phyloP scores from a whole-genome alignment of 306 rosid species.

The Rosa multiflora region DNA sequence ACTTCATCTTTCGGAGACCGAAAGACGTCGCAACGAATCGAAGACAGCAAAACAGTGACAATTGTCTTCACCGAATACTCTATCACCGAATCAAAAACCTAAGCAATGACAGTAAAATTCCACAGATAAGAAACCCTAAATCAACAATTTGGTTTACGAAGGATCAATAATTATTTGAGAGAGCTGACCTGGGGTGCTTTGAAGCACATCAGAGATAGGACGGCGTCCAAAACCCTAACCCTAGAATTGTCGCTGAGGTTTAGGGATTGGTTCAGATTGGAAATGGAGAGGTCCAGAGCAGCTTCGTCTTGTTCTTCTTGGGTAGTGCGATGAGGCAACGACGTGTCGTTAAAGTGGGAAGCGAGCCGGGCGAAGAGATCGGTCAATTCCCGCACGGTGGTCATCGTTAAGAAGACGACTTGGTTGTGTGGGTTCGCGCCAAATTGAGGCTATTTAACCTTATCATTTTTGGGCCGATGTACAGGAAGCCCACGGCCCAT shows the following conservation, averaged over 20 bases:
- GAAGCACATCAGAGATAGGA: conserved; percentile 45
- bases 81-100: conserved; percentile 39
- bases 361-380: conserved; percentile 39
- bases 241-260: conserved; percentile 30
- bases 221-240: conserved; percentile 42
- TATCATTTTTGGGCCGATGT: background rate
- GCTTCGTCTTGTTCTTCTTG: conserved; percentile 12
- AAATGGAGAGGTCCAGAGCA: conserved; percentile 27
- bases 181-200: conserved; percentile 35
- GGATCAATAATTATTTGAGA: background rate
- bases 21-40: conserved; percentile 29
- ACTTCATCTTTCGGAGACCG: conserved; percentile 22
- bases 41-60: conserved; percentile 25
- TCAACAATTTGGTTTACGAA: background rate
- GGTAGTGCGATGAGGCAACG: conserved; percentile 3
- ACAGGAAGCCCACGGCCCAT: background rate
- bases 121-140: background rate
- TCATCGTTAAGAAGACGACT: conserved; percentile 8
- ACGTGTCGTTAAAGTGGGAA: conserved; percentile 25
- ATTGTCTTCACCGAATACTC: conserved; percentile 27
- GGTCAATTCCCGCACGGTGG: conserved; percentile 26
- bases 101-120: background rate
- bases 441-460: conserved; percentile 10
- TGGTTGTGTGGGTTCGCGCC: conserved; percentile 33
- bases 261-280: conserved; percentile 34